phyloP scores from a whole-genome alignment of 257 asterid genomes.

The Solanum acaule region DNA sequence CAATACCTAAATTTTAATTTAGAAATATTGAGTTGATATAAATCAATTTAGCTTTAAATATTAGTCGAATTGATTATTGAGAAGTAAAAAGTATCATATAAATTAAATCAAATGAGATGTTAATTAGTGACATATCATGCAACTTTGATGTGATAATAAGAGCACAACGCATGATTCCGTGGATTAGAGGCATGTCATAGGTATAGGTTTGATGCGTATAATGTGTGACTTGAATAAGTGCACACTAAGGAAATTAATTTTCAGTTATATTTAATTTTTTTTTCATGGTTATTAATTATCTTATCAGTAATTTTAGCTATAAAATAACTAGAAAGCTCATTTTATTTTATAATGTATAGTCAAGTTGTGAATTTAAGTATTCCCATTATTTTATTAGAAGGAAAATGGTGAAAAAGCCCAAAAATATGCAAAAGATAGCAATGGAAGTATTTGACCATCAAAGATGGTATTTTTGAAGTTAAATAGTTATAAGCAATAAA shows the following conservation, averaged over 20 bases:
- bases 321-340: background rate
- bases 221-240: background rate
- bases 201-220: background rate
- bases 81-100: background rate
- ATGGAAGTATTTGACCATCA: background rate
- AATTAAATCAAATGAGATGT: background rate
- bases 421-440: background rate
- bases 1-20: background rate
- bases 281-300: background rate
- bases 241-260: background rate
- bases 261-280: background rate
- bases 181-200: background rate
- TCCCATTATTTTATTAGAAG: background rate
- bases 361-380: background rate
- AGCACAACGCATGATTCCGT: background rate
- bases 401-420: background rate
- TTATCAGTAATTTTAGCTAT: background rate
- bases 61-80: background rate
- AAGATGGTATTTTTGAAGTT: background rate
- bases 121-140: background rate
- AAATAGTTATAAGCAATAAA: background rate
- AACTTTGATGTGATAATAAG: background rate
- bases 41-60: too few species aligned
- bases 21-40: background rate
- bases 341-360: background rate